Base-by-base conservation (phyloP, 2,329 filamentous ascomycete genomes). In the Botrytis deweyae region DNA sequence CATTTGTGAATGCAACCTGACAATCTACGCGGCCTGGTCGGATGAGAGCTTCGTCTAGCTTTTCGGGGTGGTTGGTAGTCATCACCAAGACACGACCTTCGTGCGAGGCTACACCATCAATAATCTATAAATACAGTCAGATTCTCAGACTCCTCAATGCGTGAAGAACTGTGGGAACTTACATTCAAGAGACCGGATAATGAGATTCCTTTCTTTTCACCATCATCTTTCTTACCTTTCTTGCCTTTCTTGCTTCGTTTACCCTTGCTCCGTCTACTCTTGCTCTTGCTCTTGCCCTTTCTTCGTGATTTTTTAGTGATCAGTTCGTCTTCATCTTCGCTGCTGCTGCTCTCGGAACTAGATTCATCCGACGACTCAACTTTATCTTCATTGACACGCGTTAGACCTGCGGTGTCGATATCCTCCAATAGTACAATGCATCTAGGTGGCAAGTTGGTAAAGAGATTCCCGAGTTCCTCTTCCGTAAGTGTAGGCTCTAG, bases 1-100 rank as follows among this genome's bases (percentile, higher is more conserved):
- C 88, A 75, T 88, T 87, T 36, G 83, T 86, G 81, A 94, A 92
- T 18, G 84, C 84, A 1, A 94, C 88, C 77, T 92, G 89, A 59
- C 91, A 84, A 76, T 95, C 92, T 6, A 95, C 90, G 1, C 92
- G 86, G 1, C 92, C 92, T 0, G 93, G 92, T 0, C 92, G 86
- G 68, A 94, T 90, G 9, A 96, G 86, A 0, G 92, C 92, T 64
- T 90, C 87, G 79, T 95, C 92, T 0, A 95, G 87, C 22, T 88
- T 86, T 78, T 95, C 90, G 4, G 91, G 91, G 74, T 89, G 88
- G 82, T 95, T 96, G 46, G 92, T 94, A 0, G 93, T 95, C 91
- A 95, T 94, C 83, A 95, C 90, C 29, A 95, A 87, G 20, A 95
- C 88, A 64, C 92, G 88, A 40, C 92, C 93, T 83, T 95, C 93